Evolutionary conservation across 2,329 filamentous ascomycete genomes (phyloP).

Genomic region (Arachnopeziza araneosa): DNA sequence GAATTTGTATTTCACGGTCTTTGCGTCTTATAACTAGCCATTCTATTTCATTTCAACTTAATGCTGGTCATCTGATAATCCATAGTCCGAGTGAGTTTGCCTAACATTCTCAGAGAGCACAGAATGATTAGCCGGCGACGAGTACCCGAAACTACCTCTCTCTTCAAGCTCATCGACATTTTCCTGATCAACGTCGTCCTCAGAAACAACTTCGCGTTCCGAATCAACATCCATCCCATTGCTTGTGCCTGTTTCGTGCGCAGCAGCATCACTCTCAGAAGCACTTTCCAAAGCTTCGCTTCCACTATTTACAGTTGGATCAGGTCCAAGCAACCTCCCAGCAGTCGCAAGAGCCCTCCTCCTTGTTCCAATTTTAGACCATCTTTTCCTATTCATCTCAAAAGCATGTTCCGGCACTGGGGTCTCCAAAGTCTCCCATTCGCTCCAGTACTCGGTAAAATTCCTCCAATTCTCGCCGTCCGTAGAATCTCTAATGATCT

Average conservation of each 20-base stretch:
- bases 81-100: neutral
- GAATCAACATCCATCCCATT: constrained; percentile 1
- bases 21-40: neutral
- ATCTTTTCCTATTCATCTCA: constrained; percentile 15
- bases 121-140: neutral
- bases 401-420: constrained; percentile 21
- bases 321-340: neutral
- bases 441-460: constrained; percentile 23
- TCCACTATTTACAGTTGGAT: neutral
- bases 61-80: neutral
- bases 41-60: neutral
- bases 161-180: neutral
- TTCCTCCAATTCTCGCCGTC: constrained; percentile 24
- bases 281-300: neutral
- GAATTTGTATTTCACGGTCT: neutral
- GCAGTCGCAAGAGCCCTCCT: neutral
- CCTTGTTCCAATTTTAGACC: constrained; percentile 11
- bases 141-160: neutral
- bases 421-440: constrained; percentile 26
- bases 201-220: neutral
- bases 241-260: neutral
- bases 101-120: neutral
- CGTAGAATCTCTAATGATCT: neutral
- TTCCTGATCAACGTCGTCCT: neutral
- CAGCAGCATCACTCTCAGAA: neutral